Evolutionary conservation across 192 early-diverging fungal species (phyloP).

Genomic region (Umbelopsis ramanniana): DNA sequence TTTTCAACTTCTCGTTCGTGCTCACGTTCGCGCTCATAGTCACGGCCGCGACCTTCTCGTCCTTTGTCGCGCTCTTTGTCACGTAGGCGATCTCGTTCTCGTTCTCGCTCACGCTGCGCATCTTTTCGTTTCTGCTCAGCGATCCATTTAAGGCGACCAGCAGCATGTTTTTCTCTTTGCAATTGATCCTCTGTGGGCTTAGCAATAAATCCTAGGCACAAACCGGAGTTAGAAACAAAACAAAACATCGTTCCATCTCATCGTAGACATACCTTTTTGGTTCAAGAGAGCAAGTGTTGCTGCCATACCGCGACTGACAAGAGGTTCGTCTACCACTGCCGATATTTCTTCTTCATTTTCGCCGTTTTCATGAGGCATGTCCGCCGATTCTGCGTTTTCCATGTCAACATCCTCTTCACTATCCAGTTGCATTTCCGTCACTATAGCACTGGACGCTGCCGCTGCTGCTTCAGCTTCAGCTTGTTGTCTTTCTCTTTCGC

Average conservation of each 20-base stretch:
- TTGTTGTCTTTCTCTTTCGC: slow-evolving; percentile 26
- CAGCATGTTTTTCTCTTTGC: slow-evolving; percentile 61
- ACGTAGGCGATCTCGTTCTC: slow-evolving; percentile 42
- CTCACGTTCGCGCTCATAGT: slow-evolving; percentile 29
- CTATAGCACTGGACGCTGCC: slow-evolving; percentile 10
- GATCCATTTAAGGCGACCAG: slow-evolving; percentile 72
- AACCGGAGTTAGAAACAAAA: background rate
- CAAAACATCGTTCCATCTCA: background rate
- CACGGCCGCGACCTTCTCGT: slow-evolving; percentile 6
- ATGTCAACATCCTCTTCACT: slow-evolving; percentile 18
- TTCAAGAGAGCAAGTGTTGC: slow-evolving; percentile 81
- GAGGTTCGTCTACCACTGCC: slow-evolving; percentile 72
- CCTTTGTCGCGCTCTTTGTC: slow-evolving; percentile 46
- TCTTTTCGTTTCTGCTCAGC: slow-evolving; percentile 70
- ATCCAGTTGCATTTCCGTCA: slow-evolving; percentile 11
- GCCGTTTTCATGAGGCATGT: background rate
- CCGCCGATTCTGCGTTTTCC: background rate
- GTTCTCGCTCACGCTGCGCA: slow-evolving; percentile 59
- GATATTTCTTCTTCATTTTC: slow-evolving; percentile 21
- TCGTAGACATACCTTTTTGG: slow-evolving; percentile 71
- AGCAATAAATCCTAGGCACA: slow-evolving; percentile 20
- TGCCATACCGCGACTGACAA: slow-evolving; percentile 78
- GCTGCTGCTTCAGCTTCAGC: slow-evolving; percentile 30
- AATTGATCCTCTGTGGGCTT: slow-evolving; percentile 70
- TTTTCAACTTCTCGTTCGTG: slow-evolving; percentile 54